These are phyloP conservation scores for Geranium brycei DNA, from an alignment of 345 rosid species.

Conservation along the genomic window DNA sequence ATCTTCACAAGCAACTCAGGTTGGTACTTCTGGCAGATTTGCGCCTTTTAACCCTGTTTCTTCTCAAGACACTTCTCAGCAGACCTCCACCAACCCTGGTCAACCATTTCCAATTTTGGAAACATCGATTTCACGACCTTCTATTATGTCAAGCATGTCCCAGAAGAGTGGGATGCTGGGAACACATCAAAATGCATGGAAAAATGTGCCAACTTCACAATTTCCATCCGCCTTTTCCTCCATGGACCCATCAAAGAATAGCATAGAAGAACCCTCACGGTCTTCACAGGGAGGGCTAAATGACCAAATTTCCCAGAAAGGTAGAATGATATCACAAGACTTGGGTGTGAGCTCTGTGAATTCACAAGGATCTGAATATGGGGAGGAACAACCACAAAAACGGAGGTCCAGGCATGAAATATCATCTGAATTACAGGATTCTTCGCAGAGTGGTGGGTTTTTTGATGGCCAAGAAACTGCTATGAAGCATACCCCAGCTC, in stretches of 20 bases:
- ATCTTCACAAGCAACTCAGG: background rate
- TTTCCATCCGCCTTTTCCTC: background rate
- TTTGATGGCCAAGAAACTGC: background rate
- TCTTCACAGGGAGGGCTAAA: background rate
- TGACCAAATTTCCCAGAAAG: background rate
- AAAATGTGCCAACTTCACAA: slow-evolving; percentile 18
- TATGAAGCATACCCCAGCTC: background rate
- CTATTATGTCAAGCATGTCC: slow-evolving; percentile 22
- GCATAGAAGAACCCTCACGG: background rate
- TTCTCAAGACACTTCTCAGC: background rate
- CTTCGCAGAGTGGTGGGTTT: background rate
- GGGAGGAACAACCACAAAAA: background rate
- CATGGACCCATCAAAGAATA: slow-evolving; percentile 1
- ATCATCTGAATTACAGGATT: background rate
- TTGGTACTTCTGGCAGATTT: background rate
- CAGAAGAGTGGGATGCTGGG: slow-evolving; percentile 28
- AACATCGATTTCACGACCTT: slow-evolving; percentile 28
- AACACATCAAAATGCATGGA: slow-evolving; percentile 26
- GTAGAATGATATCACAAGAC: background rate
- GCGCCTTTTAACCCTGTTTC: background rate
- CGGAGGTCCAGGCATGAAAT: background rate
- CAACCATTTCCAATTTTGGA: slow-evolving; percentile 40
- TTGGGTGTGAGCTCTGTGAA: background rate
- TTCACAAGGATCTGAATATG: background rate
- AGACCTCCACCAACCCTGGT: slow-evolving; percentile 11